Base-by-base conservation (phyloP, 2,329 filamentous ascomycete species). In the Aspergillus pseudonomiae region DNA sequence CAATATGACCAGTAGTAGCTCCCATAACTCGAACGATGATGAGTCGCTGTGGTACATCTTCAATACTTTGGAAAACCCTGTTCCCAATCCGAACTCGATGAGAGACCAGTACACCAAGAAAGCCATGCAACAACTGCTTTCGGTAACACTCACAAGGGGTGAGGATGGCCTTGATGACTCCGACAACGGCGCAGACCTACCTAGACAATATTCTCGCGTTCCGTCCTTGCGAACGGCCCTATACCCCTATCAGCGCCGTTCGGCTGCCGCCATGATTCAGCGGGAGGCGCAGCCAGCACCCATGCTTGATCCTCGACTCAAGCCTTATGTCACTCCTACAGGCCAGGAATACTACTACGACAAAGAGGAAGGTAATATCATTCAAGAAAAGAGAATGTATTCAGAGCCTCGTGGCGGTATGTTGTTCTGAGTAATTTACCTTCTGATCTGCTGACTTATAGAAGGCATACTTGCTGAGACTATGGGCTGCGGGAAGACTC, bases 241-340 rank as follows among this genome's bases (percentile, higher is more conserved):
- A 0, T 91, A 95, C 73, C 84, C 86, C 0, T 96, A 96, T 70
- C 94, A 98, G 75, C 85, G 89, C 57, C 86, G 90, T 52, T 94
- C 93, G 1, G 90, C 91, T 0, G 92, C 91, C 4, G 75, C 90
- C 32, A 97, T 98, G 93, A 79, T 97, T 21, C 90, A 95, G 73
- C 88, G 90, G 59, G 94, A 98, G 77, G 78, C 84, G 6, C 84
- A 88, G 26, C 88, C 91, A 0, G 83, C 83, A 6, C 81, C 86
- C 32, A 80, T 87, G 6, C 78, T 93, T 10, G 94, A 97, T 75
- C 92, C 94, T 11, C 86, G 94, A 6, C 80, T 96, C 2, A 84
- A 88, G 57, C 69, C 78, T 5, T 81, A 87, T 1, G 71, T 73
- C 2, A 89, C 91, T 57, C 91, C 91, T 34, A 78, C 83, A 4